Evolutionary conservation across 2,329 filamentous ascomycete species (phyloP).

Genomic region (Venturia effusa): DNA sequence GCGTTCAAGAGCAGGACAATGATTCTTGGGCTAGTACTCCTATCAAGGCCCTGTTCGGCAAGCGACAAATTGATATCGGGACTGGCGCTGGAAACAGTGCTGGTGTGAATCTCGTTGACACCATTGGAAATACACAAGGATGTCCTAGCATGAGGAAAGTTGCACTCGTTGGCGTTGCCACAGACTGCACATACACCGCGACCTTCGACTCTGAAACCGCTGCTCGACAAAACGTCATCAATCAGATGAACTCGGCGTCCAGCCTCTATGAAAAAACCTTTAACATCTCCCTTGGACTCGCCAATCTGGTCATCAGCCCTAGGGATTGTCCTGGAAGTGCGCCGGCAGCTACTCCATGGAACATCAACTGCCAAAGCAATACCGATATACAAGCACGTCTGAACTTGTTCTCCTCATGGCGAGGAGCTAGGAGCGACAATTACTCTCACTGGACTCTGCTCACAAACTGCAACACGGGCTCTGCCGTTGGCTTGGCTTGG

Average conservation of each 20-base stretch:
- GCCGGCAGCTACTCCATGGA: slow-evolving; percentile 66
- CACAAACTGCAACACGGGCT: slow-evolving; percentile 68
- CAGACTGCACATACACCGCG: slow-evolving; percentile 79
- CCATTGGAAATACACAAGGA: slow-evolving; percentile 72
- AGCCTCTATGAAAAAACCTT: slow-evolving; percentile 82
- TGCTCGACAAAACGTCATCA: slow-evolving; percentile 67
- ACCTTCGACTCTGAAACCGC: slow-evolving; percentile 55
- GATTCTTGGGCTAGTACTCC: slow-evolving; percentile 50
- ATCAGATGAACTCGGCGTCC: slow-evolving; percentile 76
- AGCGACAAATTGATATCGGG: slow-evolving; percentile 54
- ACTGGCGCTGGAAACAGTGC: slow-evolving; percentile 63
- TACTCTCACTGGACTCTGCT: slow-evolving; percentile 93
- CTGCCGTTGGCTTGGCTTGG: slow-evolving; percentile 88
- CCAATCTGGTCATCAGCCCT: slow-evolving; percentile 71
- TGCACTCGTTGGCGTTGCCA: slow-evolving; percentile 81
- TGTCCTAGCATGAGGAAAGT: slow-evolving; percentile 87
- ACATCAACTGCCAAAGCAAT: slow-evolving; percentile 55
- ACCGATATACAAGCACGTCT: slow-evolving; percentile 64
- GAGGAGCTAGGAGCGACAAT: slow-evolving; percentile 61
- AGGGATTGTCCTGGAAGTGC: slow-evolving; percentile 61
- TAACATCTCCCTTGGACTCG: slow-evolving; percentile 86
- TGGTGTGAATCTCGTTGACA: slow-evolving; percentile 64
- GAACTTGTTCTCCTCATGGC: slow-evolving; percentile 82
- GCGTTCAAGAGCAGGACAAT: slow-evolving; percentile 42
- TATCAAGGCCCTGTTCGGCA: slow-evolving; percentile 57